A percentile compares a stretch with the other conserved stretches of the same genome.
These are phyloP conservation scores for Cryptococcus maquisensis DNA, from an alignment of 1,284 basidiomycete genomes.

Conservation along the genomic window DNA sequence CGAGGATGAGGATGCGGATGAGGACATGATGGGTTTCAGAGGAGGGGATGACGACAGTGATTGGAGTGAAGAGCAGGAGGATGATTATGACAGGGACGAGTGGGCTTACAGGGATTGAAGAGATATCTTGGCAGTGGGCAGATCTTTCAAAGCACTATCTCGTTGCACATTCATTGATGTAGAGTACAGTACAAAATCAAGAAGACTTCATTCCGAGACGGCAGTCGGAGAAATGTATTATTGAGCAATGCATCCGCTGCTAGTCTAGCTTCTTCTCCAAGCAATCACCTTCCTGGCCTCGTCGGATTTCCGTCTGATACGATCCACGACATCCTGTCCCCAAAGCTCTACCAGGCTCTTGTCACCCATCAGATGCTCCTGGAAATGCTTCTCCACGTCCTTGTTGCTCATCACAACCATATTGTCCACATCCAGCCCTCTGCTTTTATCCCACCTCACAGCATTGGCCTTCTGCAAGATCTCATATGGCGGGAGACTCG, in stretches of 20 bases:
- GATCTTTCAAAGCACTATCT: not conserved
- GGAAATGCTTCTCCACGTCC: constrained; percentile 67
- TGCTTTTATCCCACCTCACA: constrained; percentile 70
- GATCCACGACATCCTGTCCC: constrained; percentile 59
- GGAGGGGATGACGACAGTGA: constrained; percentile 23
- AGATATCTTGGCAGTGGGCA: not conserved
- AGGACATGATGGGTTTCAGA: constrained; percentile 42
- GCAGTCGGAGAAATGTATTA: not conserved
- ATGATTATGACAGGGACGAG: constrained; percentile 19
- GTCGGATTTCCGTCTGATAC: constrained; percentile 53
- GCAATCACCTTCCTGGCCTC: constrained; percentile 53
- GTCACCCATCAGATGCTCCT: constrained; percentile 52
- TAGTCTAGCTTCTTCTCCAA: constrained; percentile 28
- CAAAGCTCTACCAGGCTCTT: constrained; percentile 58
- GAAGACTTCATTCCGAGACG: too few species aligned
- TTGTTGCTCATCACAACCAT: constrained; percentile 71
- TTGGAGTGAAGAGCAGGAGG: constrained; percentile 16
- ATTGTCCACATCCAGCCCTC: constrained; percentile 66
- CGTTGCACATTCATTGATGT: not conserved
- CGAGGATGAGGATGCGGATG: constrained; percentile 49
- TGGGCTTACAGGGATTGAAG: constrained; percentile 28
- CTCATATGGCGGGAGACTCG: constrained; percentile 67
- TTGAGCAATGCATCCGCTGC: not conserved
- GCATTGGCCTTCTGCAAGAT: constrained; percentile 55
- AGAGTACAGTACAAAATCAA: too few species aligned